Base-by-base conservation (phyloP, 2,329 filamentous ascomycete genomes). In the Chalaropsis thielavioides region DNA sequence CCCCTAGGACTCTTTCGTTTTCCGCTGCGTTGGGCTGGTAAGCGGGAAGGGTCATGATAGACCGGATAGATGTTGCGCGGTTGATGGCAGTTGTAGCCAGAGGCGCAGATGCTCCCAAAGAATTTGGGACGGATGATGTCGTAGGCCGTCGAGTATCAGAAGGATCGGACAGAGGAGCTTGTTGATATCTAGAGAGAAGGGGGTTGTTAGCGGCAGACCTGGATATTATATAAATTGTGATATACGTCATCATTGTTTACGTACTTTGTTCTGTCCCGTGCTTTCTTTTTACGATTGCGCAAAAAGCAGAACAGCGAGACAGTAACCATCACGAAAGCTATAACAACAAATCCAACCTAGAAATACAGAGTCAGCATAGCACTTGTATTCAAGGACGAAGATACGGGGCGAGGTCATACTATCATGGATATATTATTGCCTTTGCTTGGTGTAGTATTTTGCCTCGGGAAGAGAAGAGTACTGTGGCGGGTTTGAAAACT, bases 21-120 rank as follows among this genome's bases (percentile, higher is more conserved):
- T 88, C 86, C 61, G 83, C 80, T 0, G 90, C 84, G 35, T 83
- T 84, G 17, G 81, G 82, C 2, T 88, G 86, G 74, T 99, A 99
- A 0, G 89, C 83, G 0, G 94, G 94, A 2, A 99, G 77, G 0
- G 94, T 97, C 82, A 96, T 94, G 65, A 97, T 85, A n/a, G 90
- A 95, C 64, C 92, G 86, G 58, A 97, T 81, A 8, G 90, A 95
- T 0, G 89, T 91, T 70, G 92, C 88, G 40, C 92, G 83, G 72
- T 92, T 89, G 13, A 96, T 83, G 68, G 68, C 38, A 66, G 60
- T 64, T 61, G 51, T 63, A 44, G 64, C 63, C 41, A 44, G 40
- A 63, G 43, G 64, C 58, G 49, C 61, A 58, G 54, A 61, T 66
- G 40, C 38, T 24, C 31, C 64, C 10, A 56, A 49, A 17, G 67